Percentiles rank a stretch among this genome's conserved stretches.
phyloP scores from a whole-genome alignment of 2,329 filamentous ascomycete species.

The Alternaria brassicae region DNA sequence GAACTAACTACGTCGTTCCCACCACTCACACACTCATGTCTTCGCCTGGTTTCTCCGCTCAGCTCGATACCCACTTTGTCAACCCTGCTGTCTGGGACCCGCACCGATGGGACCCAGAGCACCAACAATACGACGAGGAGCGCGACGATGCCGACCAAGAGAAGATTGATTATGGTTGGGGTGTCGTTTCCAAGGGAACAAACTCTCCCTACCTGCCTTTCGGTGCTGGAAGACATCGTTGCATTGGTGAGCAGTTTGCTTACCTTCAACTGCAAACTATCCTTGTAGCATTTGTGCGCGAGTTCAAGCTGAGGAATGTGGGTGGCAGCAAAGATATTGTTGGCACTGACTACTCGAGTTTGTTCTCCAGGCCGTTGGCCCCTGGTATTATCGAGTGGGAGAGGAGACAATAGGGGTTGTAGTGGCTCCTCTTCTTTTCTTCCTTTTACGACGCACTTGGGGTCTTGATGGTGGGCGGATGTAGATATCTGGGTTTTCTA shows the following conservation, averaged over 20 bases:
- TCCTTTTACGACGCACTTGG: neutral
- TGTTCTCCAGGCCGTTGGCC: slow-evolving; percentile 56
- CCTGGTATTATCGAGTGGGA: slow-evolving; percentile 74
- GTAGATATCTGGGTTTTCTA: slow-evolving; percentile 13
- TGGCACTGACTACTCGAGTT: slow-evolving; percentile 68
- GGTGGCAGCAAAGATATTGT: slow-evolving; percentile 74
- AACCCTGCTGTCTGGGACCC: slow-evolving; percentile 86
- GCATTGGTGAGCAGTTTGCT: slow-evolving; percentile 96
- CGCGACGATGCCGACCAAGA: slow-evolving; percentile 68
- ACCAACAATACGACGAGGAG: slow-evolving; percentile 54
- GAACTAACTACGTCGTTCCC: slow-evolving; percentile 83
- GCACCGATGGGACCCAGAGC: slow-evolving; percentile 80
- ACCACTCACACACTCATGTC: slow-evolving; percentile 81
- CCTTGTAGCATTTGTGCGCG: slow-evolving; percentile 74
- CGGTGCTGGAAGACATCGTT: slow-evolving; percentile 89
- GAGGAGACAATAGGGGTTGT: slow-evolving; percentile 59
- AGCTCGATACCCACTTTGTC: slow-evolving; percentile 78
- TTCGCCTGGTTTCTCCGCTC: slow-evolving; percentile 81
- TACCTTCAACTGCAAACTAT: slow-evolving; percentile 92
- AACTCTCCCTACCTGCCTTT: slow-evolving; percentile 92
- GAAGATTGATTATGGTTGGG: slow-evolving; percentile 93
- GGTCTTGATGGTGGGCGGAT: slow-evolving; percentile 17
- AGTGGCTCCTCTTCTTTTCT: neutral
- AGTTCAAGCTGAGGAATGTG: slow-evolving; percentile 80
- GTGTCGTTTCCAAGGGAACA: slow-evolving; percentile 88